These are phyloP conservation scores for Tuber microsphaerosporum DNA, from an alignment of 495 filamentous ascomycete species.

Conservation along the genomic window DNA sequence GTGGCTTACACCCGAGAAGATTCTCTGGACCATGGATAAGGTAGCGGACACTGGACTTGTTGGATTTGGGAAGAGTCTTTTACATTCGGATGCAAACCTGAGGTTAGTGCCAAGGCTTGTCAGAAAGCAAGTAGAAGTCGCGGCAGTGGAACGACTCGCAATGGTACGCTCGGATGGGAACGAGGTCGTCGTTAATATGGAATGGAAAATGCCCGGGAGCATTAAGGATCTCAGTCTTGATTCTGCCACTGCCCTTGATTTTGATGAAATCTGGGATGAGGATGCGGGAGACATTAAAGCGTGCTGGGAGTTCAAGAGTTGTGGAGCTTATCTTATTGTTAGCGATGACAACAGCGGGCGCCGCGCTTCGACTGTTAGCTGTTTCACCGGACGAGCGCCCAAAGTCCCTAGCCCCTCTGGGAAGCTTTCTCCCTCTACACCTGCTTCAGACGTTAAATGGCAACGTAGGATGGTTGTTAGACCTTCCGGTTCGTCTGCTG, in stretches of 20 bases:
- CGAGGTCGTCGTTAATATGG: constrained; percentile 33
- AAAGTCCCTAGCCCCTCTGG: not conserved
- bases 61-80: constrained; percentile 26
- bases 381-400: constrained; percentile 22
- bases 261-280: constrained; percentile 22
- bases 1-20: constrained; percentile 18
- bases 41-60: constrained; percentile 23
- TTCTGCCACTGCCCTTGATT: constrained; percentile 11
- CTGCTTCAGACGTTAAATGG: constrained; percentile 8
- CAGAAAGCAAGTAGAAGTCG: constrained; percentile 29
- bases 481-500: constrained; percentile 10
- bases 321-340: constrained; percentile 31
- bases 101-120: constrained; percentile 32
- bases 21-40: constrained; percentile 22
- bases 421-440: not conserved
- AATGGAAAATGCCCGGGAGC: constrained; percentile 28
- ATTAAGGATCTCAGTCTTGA: constrained; percentile 29
- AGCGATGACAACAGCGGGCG: constrained; percentile 34
- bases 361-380: constrained; percentile 28
- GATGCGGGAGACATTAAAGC: constrained; percentile 6
- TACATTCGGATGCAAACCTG: constrained; percentile 39
- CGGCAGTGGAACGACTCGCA: constrained; percentile 33
- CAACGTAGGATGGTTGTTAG: constrained; percentile 34
- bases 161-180: constrained; percentile 22
- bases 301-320: constrained; percentile 38